A percentile compares a stretch with the other conserved stretches of the same genome.
These are phyloP conservation scores for Magnusiomyces suaveolens DNA, from an alignment of 1,139 yeast species.

Conservation along the genomic window DNA sequence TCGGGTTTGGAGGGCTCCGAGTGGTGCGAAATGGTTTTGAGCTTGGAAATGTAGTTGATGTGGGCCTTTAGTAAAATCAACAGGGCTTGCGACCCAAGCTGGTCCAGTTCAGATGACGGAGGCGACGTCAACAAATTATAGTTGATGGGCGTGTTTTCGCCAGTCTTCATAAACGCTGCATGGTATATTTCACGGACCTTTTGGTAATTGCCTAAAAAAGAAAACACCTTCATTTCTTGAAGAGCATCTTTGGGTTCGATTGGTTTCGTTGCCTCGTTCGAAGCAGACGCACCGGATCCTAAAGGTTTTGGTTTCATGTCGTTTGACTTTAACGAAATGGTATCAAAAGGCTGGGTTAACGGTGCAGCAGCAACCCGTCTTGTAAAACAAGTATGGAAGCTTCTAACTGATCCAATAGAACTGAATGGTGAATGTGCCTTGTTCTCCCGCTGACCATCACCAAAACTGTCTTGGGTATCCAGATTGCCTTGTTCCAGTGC, in stretches of 20 bases:
- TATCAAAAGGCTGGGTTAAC: not conserved
- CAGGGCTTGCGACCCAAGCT: not conserved
- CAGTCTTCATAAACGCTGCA: not conserved
- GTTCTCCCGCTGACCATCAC: not conserved
- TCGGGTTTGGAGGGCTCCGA: not conserved
- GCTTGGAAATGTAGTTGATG: conserved; percentile 19
- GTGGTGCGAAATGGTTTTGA: conserved; percentile 4
- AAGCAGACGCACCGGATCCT: not conserved
- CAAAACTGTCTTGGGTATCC: not conserved
- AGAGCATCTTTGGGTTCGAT: not conserved
- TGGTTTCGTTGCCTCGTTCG: not conserved
- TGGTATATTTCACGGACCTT: conserved; percentile 5
- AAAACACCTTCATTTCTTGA: conserved; percentile 1
- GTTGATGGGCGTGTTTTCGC: not conserved
- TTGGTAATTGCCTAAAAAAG: conserved; percentile 9
- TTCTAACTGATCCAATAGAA: conserved; percentile 5
- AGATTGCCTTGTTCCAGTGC: not conserved
- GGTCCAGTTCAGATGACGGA: not conserved
- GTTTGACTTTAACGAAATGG: not conserved
- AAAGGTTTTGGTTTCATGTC: not conserved
- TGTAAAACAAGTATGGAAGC: conserved; percentile 5
- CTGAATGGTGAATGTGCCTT: conserved; percentile 1
- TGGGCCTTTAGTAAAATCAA: conserved; percentile 21
- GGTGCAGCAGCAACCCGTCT: not conserved
- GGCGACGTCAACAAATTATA: not conserved